Evolutionary conservation across 129 eudicot species (phyloP), one percentile per base, ranked within the genome.

Genomic region (Saussurea involucrata): DNA sequence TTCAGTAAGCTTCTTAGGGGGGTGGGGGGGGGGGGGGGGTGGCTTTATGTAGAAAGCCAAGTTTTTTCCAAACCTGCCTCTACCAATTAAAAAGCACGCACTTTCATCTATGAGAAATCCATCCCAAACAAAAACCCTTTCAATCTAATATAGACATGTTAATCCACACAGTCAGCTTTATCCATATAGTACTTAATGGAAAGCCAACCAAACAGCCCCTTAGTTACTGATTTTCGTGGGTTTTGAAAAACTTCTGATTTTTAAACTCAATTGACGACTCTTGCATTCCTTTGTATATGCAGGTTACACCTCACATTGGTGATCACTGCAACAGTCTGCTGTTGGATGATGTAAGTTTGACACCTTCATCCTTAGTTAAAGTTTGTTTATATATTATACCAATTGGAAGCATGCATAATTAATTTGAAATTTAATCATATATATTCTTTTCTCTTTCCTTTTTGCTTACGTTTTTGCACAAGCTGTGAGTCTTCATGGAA

Each of bases 281-380:
- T 60, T 4, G 18, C 20, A 5, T 53, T 8, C 22, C 22, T 69
- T 40, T 69, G 10, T 37, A 22, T 69, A 69, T 74, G 80, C 80
- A 83, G 88, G 84, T 66, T 83, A 15, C 88, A 83, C 76, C 76
- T 81, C 37, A 83, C 90, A 12, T 73, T 83, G 87, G 80, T 87
- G 29, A 71, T 83, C 27, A 87, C 90, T 66, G 86, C 86, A 42
- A 87, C 90, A 5, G 86, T 87, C 6, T 83, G 90, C 76, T 87
- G 91, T 68, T 84, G 91, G 88, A 71, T 84, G 78, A 84, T 87
- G 88, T 84, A 84, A 81, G 88, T 84, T 72, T 24, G 1, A 78
- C 63, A 36, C 63, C 69, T 78, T 69, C 31, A 17, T 36, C n/a
- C 66, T 8, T 55, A 20, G 37, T 67, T 53, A 11, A n/a, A 17